Conservation (phyloP, 345 rosid species). For the Arabidopsis suecica region DNA sequence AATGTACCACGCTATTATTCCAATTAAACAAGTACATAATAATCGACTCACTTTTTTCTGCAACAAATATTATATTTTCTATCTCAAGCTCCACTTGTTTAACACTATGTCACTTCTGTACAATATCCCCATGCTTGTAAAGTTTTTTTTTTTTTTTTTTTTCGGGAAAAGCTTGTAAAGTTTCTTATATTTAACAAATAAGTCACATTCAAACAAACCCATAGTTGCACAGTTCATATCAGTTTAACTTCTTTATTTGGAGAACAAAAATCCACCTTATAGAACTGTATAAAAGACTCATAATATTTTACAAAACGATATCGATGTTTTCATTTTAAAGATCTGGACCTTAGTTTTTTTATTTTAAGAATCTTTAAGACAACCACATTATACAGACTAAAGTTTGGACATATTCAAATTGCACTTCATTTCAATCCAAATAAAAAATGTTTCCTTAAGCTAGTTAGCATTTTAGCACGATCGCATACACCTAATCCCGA, state of each 20-base stretch:
- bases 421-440: background rate
- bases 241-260: background rate
- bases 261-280: background rate
- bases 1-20: constrained; percentile 27
- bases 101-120: background rate
- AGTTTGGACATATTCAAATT: background rate
- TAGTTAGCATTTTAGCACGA: background rate
- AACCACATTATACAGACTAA: background rate
- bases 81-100: constrained; percentile 21
- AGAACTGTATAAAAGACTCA: background rate
- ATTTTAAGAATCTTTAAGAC: background rate
- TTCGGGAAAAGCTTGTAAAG: too few species aligned
- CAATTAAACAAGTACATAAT: background rate
- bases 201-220: background rate
- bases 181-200: background rate
- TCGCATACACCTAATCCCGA: constrained; percentile 6
- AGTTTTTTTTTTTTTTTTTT: background rate
- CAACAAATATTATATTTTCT: constrained; percentile 10
- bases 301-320: background rate
- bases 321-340: too few species aligned
- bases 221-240: background rate
- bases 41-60: background rate
- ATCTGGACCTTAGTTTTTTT: too few species aligned
- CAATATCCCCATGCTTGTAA: constrained; percentile 26
- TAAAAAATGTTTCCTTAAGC: background rate